These are phyloP conservation scores for Talaromyces marneffei DNA, from an alignment of 2,329 filamentous ascomycete species.

Conservation along the genomic window DNA sequence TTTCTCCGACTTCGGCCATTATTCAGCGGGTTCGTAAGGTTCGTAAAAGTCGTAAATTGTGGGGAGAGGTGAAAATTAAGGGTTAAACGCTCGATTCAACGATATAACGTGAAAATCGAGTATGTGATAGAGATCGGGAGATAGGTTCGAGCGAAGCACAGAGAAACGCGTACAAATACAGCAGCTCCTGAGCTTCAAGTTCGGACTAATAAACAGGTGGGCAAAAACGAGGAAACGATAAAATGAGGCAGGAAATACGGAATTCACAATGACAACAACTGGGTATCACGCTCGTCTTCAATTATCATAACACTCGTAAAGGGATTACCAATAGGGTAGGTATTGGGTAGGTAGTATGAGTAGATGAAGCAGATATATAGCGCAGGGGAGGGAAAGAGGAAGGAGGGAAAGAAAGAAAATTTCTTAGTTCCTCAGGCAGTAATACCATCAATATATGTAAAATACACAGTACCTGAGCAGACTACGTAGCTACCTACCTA, in stretches of 20 bases:
- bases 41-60: conserved; percentile 13
- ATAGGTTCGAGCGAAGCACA: background rate
- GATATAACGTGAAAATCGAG: background rate
- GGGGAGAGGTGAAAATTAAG: background rate
- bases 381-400: background rate
- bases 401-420: background rate
- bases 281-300: conserved; percentile 9
- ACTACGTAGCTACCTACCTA: background rate
- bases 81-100: background rate
- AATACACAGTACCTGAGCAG: background rate
- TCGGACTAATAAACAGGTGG: background rate
- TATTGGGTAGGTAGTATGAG: background rate
- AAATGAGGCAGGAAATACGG: conserved; percentile 8
- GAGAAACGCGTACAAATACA: conserved; percentile 10
- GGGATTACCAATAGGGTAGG: background rate
- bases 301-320: conserved; percentile 12
- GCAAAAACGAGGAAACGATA: background rate
- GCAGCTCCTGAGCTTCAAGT: conserved; percentile 5
- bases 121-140: background rate
- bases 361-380: background rate
- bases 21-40: background rate
- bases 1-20: conserved; percentile 9
- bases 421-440: conserved; percentile 13
- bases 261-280: conserved; percentile 2
- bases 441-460: conserved; percentile 1